These are phyloP conservation scores for Rhodotorula glutinis DNA, from an alignment of 1,284 basidiomycete species.

Conservation along the genomic window DNA sequence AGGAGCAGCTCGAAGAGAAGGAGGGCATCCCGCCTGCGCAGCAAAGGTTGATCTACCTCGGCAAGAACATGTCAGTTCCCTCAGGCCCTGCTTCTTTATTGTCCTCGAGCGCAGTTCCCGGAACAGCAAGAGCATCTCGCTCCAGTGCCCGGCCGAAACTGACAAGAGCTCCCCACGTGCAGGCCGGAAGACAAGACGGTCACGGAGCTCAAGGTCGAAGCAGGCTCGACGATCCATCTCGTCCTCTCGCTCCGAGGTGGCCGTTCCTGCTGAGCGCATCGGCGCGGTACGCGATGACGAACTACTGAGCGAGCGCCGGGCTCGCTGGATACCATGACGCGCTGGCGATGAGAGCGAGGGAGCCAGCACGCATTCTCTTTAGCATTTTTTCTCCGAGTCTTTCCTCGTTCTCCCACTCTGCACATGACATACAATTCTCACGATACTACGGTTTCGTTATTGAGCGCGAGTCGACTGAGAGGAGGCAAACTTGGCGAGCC, in stretches of 20 bases:
- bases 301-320: background rate
- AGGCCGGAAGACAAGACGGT: slow-evolving; percentile 82
- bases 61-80: slow-evolving; percentile 81
- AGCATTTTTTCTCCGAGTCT: too few relatives aligned
- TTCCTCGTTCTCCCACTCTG: too few relatives aligned
- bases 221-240: slow-evolving; percentile 83
- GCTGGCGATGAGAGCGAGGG: too few relatives aligned
- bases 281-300: too few relatives aligned
- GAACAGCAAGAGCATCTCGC: too few relatives aligned
- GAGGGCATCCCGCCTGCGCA: slow-evolving; percentile 97
- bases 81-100: slow-evolving; percentile 30
- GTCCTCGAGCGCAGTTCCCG: background rate
- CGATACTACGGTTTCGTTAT: too few relatives aligned
- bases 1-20: slow-evolving; percentile 98
- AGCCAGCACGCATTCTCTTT: too few relatives aligned
- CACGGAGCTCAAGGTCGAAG: slow-evolving; percentile 72
- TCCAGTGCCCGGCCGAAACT: too few relatives aligned
- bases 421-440: too few relatives aligned
- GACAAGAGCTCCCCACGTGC: background rate
- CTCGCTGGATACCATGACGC: too few relatives aligned
- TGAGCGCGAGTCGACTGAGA: too few relatives aligned
- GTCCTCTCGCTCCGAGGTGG: slow-evolving; percentile 90
- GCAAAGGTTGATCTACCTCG: slow-evolving; percentile 90
- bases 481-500: too few relatives aligned
- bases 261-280: slow-evolving; percentile 10